Percentiles rank a stretch among this genome's conserved stretches.
These are phyloP conservation scores for Pestalotiopsis sp. DNA, from an alignment of 2,329 filamentous ascomycete species.

Conservation along the genomic window DNA sequence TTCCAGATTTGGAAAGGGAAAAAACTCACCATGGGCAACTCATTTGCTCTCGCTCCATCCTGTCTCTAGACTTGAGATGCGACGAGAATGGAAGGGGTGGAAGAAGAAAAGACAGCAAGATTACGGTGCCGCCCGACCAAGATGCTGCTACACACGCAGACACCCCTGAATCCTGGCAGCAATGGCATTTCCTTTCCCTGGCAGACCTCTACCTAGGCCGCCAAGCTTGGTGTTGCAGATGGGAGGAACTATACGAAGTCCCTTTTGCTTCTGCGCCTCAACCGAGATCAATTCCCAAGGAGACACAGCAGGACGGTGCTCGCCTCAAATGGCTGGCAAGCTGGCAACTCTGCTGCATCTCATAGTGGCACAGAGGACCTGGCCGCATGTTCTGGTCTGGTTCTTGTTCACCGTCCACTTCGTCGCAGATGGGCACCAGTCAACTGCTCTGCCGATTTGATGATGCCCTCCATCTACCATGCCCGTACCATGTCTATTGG, in stretches of 20 bases:
- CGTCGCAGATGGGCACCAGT: too few species aligned
- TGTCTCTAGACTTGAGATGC: not conserved
- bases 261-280: not conserved
- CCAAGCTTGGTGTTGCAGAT: not conserved
- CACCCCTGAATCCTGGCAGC: slow-evolving; percentile 13
- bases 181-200: not conserved
- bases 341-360: not conserved
- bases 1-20: not conserved
- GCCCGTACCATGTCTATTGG: too few species aligned
- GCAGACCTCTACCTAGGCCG: not conserved
- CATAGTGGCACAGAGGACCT: not conserved
- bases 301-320: not conserved
- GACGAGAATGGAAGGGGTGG: not conserved
- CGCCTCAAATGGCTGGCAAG: not conserved
- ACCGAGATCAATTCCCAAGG: slow-evolving; percentile 3
- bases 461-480: too few species aligned
- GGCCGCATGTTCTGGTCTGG: not conserved
- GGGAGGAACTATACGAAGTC: not conserved
- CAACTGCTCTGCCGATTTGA: too few species aligned
- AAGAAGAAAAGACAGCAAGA: not conserved
- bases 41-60: not conserved
- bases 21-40: slow-evolving; percentile 2
- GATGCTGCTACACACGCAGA: not conserved
- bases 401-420: too few species aligned
- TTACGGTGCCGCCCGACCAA: not conserved